These are phyloP conservation scores for Micractinium conductrix DNA, from an alignment of 139 green algal genomes.

Conservation along the genomic window DNA sequence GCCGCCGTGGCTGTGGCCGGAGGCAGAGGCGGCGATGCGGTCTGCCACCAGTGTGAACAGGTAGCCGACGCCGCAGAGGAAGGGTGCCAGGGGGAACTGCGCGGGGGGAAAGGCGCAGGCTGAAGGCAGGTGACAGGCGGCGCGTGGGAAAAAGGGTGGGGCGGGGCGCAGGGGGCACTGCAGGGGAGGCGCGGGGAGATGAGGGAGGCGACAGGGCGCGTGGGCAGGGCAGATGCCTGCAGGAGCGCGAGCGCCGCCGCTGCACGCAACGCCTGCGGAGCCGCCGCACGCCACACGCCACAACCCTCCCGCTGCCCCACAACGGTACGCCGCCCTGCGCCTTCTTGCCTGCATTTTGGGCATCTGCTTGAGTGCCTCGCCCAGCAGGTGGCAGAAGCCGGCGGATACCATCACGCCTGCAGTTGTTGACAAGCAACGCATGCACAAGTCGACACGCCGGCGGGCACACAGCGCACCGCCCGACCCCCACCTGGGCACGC, in stretches of 20 bases:
- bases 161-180: not conserved
- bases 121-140: no score
- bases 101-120: not conserved
- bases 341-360: not conserved
- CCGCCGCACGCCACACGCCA: not conserved
- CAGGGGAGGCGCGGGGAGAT: not conserved
- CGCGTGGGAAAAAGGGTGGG: no score
- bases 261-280: not conserved
- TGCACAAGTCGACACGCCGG: not conserved
- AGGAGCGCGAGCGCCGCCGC: no score
- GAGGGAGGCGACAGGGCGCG: not conserved
- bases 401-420: slow-evolving; percentile 78
- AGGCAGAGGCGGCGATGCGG: not conserved
- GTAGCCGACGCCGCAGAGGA: slow-evolving; percentile 59
- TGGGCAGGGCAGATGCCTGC: not conserved
- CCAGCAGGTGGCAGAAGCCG: slow-evolving; percentile 79
- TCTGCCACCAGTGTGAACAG: slow-evolving; percentile 52
- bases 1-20: slow-evolving; percentile 2
- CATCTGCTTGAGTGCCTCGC: slow-evolving; percentile 47
- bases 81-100: slow-evolving; percentile 56
- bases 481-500: not conserved
- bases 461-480: not conserved
- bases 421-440: not conserved
- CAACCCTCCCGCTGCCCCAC: not conserved
- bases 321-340: not conserved